A percentile compares a stretch with the other conserved stretches of the same genome.
Conservation (phyloP, 306 rosid species). For the Rosa chinensis region DNA sequence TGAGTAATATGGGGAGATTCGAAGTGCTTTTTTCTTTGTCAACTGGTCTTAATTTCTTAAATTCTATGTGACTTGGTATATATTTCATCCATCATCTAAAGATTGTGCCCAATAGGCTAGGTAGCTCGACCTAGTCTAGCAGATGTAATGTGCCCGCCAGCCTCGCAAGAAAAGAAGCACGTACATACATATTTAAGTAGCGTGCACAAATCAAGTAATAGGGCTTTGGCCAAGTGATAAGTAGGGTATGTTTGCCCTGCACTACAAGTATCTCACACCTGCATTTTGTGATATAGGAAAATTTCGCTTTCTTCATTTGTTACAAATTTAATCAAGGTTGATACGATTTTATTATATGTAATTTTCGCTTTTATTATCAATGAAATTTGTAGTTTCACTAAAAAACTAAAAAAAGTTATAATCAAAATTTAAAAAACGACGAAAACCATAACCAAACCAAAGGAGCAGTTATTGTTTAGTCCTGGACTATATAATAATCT, state of each 20-base stretch:
- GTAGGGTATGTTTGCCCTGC: slow-evolving; percentile 43
- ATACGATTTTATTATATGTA: not conserved
- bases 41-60: not conserved
- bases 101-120: not conserved
- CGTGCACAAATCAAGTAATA: slow-evolving; percentile 39
- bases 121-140: not conserved
- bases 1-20: slow-evolving; percentile 35
- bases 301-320: not conserved
- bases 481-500: too few species aligned
- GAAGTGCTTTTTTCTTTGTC: slow-evolving; percentile 4
- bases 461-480: too few species aligned
- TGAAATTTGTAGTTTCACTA: too few species aligned
- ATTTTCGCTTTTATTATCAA: not conserved
- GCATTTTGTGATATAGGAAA: slow-evolving; percentile 27
- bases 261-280: slow-evolving; percentile 39
- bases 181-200: slow-evolving; percentile 16
- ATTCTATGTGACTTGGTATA: not conserved
- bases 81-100: not conserved
- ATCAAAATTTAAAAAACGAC: too few species aligned
- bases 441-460: too few species aligned
- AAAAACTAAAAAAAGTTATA: too few species aligned
- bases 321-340: not conserved
- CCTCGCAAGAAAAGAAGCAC: slow-evolving; percentile 45
- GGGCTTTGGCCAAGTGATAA: slow-evolving; percentile 34
- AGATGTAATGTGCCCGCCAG: slow-evolving; percentile 22